Evolutionary conservation across 257 asterid species (phyloP).

Genomic region (Ilex asprella): DNA sequence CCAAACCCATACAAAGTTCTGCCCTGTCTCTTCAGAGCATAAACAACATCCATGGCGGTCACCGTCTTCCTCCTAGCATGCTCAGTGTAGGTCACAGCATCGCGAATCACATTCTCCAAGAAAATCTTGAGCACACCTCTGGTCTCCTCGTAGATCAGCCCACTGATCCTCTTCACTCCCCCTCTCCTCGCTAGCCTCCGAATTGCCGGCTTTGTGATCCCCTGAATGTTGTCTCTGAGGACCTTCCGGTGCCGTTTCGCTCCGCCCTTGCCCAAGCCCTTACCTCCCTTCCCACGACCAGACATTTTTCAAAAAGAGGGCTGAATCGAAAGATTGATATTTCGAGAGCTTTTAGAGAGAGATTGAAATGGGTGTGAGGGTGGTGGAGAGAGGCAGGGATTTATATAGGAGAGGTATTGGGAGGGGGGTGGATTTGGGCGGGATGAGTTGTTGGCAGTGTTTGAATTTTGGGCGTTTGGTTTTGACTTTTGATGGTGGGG

Average conservation of each 20-base stretch:
- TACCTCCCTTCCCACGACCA: slow-evolving; percentile 35
- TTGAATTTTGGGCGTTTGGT: no score
- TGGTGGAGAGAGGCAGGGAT: no score
- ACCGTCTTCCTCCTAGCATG: slow-evolving; percentile 29
- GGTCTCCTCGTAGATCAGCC: slow-evolving; percentile 28
- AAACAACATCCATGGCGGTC: slow-evolving; percentile 30
- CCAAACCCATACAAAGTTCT: slow-evolving; percentile 26
- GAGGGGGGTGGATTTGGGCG: no score
- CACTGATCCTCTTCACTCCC: slow-evolving; percentile 27
- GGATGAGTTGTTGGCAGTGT: no score
- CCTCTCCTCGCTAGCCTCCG: slow-evolving; percentile 28
- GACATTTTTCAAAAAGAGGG: slow-evolving; percentile 11
- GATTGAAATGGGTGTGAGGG: no score
- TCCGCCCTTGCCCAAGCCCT: slow-evolving; percentile 31
- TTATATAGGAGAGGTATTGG: no score
- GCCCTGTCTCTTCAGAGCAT: slow-evolving; percentile 25
- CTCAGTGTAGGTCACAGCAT: slow-evolving; percentile 29
- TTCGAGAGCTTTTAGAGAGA: no score
- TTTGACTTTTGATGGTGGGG: no score
- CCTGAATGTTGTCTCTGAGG: slow-evolving; percentile 30
- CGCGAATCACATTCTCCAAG: slow-evolving; percentile 28
- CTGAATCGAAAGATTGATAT: neutral
- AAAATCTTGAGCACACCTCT: slow-evolving; percentile 28
- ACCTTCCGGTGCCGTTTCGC: slow-evolving; percentile 31
- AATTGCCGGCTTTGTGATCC: slow-evolving; percentile 27